Conservation (phyloP, 441 rosid species). For the Jatropha multifida region DNA sequence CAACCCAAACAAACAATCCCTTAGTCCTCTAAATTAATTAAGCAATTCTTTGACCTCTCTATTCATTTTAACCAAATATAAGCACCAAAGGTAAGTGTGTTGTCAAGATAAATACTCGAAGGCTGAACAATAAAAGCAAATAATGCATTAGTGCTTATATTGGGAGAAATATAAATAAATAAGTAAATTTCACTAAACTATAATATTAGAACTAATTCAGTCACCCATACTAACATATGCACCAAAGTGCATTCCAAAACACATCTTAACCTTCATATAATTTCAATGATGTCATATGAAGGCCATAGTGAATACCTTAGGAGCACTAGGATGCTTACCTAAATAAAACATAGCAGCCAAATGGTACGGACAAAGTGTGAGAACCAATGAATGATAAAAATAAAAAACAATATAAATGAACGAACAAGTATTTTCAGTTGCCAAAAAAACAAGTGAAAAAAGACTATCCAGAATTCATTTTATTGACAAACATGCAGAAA, state of each 20-base stretch:
- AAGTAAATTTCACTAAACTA: no score
- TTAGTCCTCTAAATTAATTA: no score
- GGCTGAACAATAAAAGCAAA: no score
- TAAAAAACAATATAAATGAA: background rate
- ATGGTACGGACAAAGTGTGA: background rate
- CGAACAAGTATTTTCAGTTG: background rate
- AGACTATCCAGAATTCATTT: background rate
- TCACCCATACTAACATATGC: background rate
- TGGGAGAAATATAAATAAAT: no score
- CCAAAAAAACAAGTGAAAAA: background rate
- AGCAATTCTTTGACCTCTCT: no score
- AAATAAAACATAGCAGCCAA: background rate
- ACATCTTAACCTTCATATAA: background rate
- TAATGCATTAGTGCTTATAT: no score
- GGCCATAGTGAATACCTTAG: background rate
- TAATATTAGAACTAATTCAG: background rate
- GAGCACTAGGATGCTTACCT: background rate
- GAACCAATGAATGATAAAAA: background rate
- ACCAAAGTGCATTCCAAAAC: background rate
- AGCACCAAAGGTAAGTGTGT: no score
- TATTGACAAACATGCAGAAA: background rate
- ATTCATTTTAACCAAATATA: no score
- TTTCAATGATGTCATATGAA: background rate
- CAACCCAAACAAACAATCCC: no score
- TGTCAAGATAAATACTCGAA: no score